Conservation (phyloP, 2,329 filamentous ascomycete species). For the Diplodia seriata region DNA sequence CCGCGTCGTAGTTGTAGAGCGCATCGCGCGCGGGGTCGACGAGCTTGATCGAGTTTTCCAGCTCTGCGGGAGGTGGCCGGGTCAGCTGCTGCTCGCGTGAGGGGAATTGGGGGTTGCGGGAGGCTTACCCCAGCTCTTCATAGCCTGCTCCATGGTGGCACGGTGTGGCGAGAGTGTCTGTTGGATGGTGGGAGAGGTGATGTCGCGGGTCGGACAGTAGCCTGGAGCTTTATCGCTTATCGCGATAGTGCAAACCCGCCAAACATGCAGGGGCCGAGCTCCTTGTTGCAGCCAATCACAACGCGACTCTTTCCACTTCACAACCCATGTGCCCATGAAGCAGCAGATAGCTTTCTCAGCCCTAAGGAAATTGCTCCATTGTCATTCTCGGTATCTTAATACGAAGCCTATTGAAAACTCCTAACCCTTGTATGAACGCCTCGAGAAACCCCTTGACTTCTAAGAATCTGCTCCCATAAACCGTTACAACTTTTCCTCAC, state of each 20-base stretch:
- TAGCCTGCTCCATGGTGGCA: slow-evolving; percentile 60
- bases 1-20: slow-evolving; percentile 81
- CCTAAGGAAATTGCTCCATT: not conserved
- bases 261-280: slow-evolving; percentile 3
- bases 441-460: not conserved
- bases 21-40: slow-evolving; percentile 88
- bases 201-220: slow-evolving; percentile 13
- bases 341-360: not conserved
- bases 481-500: slow-evolving; percentile 19
- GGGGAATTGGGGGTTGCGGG: slow-evolving; percentile 16
- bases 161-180: slow-evolving; percentile 5
- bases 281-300: slow-evolving; percentile 1
- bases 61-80: slow-evolving; percentile 63
- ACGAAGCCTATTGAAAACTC: not conserved
- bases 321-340: not conserved
- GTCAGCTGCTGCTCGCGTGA: slow-evolving; percentile 35
- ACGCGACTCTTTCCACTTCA: not conserved
- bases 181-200: slow-evolving; percentile 11
- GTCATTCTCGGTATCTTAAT: slow-evolving; percentile 18
- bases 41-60: slow-evolving; percentile 81
- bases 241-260: slow-evolving; percentile 22
- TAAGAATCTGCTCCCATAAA: not conserved
- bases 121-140: slow-evolving; percentile 66
- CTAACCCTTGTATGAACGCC: slow-evolving; percentile 2
- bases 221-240: slow-evolving; percentile 31